A percentile compares a stretch with the other conserved stretches of the same genome.
These are phyloP conservation scores for Fusarium coicis DNA, from an alignment of 2,329 filamentous ascomycete genomes.

Conservation along the genomic window DNA sequence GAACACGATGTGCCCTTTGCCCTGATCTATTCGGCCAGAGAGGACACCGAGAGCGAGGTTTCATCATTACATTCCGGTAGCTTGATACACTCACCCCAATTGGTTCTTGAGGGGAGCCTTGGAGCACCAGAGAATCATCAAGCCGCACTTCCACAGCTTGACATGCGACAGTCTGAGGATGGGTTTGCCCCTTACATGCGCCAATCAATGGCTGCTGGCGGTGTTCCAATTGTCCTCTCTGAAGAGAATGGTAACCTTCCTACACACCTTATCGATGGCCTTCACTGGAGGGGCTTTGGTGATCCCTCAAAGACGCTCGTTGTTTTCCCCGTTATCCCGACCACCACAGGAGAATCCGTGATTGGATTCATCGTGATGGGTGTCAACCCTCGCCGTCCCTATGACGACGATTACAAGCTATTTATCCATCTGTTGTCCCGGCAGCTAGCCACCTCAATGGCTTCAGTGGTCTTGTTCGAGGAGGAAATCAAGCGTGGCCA, in stretches of 20 bases:
- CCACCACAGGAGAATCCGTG: constrained; percentile 74
- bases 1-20: constrained; percentile 81
- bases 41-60: constrained; percentile 76
- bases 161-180: constrained; percentile 74
- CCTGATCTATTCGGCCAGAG: constrained; percentile 78
- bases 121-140: constrained; percentile 74
- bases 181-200: constrained; percentile 82
- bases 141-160: constrained; percentile 69
- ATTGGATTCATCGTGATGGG: constrained; percentile 84
- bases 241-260: constrained; percentile 75
- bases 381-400: constrained; percentile 80
- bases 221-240: constrained; percentile 74
- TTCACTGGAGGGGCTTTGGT: constrained; percentile 77
- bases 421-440: constrained; percentile 80
- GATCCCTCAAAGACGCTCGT: constrained; percentile 77
- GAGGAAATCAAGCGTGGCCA: constrained; percentile 83
- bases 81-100: constrained; percentile 68
- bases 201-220: constrained; percentile 74
- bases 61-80: constrained; percentile 78
- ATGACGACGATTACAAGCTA: constrained; percentile 82
- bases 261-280: constrained; percentile 69
- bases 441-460: constrained; percentile 82
- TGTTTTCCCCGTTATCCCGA: constrained; percentile 82
- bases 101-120: constrained; percentile 77
- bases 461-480: constrained; percentile 84